Base-by-base conservation (phyloP, 129 eudicot species). In the Flaveria trinervia region DNA sequence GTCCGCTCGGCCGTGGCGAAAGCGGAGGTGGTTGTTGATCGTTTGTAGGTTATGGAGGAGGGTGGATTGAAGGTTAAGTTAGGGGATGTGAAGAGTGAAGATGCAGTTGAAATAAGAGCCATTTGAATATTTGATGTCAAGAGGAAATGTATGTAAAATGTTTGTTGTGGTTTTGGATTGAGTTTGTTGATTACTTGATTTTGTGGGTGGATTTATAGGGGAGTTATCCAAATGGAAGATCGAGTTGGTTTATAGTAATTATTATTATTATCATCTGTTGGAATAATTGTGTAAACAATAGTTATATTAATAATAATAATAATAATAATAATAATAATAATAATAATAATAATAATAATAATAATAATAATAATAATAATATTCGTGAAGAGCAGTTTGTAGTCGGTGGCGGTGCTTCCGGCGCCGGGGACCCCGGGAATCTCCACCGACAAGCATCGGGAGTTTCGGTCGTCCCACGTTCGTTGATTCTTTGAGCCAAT, bases 1-100 rank as follows among this genome's bases (percentile, higher is more conserved):
- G 80, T 80, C n/a, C 74, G 11, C 41, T 71, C 81, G 0, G 84
- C 83, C 17, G 85, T 83, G 70, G 83, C 81, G 78, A 65, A 84
- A 6, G 78, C 81, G n/a, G 85, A 85, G 12, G 84, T 78, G 41
- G 83, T 62, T 3, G 49, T 74, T 23, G 83, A 16, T 22, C 33
- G 72, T 9, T 77, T 73, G 74, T 60, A 81, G 16, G 41, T 64
- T 17, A 73, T 55, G 5, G 39, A 36, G 50, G n/a, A 14, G 41
- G 22, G 6, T 5, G 33, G 50, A 15, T 45, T 56, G 52, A 33
- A 26, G 74, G 71, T 10, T 66, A 75, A 59, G 55, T 74, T 81
- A 17, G 81, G 33, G 76, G 76, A 52, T 7, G 76, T 67, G 13
- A 69, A 54, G 36, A 57, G 30, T 28, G 75, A n/a, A 23, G 50